Conservation (phyloP, 768 basidiomycete species). For the Punctularia strigosozonata region DNA sequence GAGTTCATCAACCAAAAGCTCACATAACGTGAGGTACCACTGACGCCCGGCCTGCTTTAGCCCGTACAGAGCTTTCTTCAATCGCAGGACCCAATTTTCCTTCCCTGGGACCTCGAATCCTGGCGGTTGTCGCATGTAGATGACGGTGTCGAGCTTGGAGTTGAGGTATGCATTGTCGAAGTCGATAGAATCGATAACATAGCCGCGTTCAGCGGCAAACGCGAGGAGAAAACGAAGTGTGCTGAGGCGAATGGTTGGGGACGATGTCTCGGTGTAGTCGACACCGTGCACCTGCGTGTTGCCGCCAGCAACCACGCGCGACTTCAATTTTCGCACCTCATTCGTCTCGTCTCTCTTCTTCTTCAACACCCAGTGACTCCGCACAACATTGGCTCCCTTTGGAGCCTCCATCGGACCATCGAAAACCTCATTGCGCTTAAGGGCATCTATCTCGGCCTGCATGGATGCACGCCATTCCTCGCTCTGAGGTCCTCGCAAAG, state of each 20-base stretch:
- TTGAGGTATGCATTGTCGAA: conserved; percentile 15
- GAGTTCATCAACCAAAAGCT: conserved; percentile 9
- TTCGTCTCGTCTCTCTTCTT: conserved; percentile 26
- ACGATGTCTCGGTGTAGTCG: conserved; percentile 27
- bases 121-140: conserved; percentile 19
- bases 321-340: conserved; percentile 25
- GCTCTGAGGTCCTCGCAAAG: too few relatives aligned
- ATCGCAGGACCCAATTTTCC: conserved; percentile 6
- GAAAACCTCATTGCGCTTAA: too few relatives aligned
- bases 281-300: conserved; percentile 26
- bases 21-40: conserved; percentile 16
- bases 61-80: conserved; percentile 20
- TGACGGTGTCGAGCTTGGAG: conserved; percentile 12
- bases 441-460: too few relatives aligned
- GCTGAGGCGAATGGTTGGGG: conserved; percentile 17
- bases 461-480: too few relatives aligned
- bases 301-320: conserved; percentile 29
- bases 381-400: conserved; percentile 17
- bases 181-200: conserved; percentile 16
- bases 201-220: conserved; percentile 9
- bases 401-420: conserved; percentile 17
- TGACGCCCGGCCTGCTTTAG: conserved; percentile 18
- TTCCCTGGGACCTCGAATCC: conserved; percentile 10
- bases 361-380: conserved; percentile 29
- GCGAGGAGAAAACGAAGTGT: conserved; percentile 15